Conservation (phyloP, 441 rosid species). For the Brassica balearica region DNA sequence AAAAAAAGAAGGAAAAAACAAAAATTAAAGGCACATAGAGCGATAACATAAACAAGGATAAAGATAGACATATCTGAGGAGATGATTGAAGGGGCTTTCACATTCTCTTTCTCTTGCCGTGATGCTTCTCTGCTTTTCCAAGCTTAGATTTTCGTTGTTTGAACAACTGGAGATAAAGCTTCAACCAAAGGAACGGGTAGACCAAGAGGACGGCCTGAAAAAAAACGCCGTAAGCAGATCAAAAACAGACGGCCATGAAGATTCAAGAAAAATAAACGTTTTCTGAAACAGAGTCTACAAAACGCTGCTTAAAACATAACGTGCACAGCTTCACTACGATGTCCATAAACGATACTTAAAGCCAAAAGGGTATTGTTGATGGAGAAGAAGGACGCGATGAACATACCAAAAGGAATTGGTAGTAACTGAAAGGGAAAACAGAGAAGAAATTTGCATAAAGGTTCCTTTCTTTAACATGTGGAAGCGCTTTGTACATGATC, state of each 20-base stretch:
- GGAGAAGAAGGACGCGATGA: conserved; percentile 12
- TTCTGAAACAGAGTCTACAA: neutral
- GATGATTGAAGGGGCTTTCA: conserved; percentile 7
- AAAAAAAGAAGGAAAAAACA: neutral
- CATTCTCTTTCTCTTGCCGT: conserved; percentile 37
- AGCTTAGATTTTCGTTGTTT: conserved; percentile 76
- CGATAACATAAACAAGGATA: conserved; percentile 9
- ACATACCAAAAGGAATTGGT: conserved; percentile 64
- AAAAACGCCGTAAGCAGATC: conserved; percentile 5
- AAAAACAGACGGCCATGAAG: neutral
- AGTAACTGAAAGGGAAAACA: conserved; percentile 66
- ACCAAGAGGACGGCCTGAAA: conserved; percentile 63
- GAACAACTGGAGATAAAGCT: conserved; percentile 72
- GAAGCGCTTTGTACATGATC: conserved; percentile 81
- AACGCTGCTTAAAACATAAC: neutral
- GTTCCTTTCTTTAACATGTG: conserved; percentile 58
- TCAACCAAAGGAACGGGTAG: conserved; percentile 83
- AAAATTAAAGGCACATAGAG: neutral
- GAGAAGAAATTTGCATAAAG: conserved; percentile 60
- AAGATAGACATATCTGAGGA: conserved; percentile 22
- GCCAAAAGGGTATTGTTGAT: conserved; percentile 9
- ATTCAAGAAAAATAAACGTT: neutral
- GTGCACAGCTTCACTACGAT: conserved; percentile 1
- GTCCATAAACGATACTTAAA: too few species aligned
- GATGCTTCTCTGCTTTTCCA: conserved; percentile 45